Conservation (phyloP, 169 alveolate species). For the Babesia bovis region DNA sequence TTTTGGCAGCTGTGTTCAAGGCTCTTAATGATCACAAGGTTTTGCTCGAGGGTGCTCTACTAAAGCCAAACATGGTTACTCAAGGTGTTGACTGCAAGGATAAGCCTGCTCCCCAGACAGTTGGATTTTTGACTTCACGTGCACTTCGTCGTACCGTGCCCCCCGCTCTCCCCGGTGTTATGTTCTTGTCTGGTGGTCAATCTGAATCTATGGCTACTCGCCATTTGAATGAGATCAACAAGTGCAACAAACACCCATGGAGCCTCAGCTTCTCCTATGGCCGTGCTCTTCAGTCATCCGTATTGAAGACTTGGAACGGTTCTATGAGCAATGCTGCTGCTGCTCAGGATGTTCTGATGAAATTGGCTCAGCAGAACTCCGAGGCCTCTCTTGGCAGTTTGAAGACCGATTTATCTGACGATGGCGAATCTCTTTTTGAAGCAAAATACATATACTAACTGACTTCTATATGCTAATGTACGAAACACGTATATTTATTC, state of each 20-base stretch:
- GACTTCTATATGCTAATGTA: no score
- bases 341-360: slow-evolving; percentile 93
- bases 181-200: slow-evolving; percentile 99
- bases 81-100: slow-evolving; percentile 92
- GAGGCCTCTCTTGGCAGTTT: slow-evolving; percentile 94
- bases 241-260: slow-evolving; percentile 91
- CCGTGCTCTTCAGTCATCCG: slow-evolving; percentile 96
- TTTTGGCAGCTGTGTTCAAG: slow-evolving; percentile 91
- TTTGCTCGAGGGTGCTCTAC: slow-evolving; percentile 94
- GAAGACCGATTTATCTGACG: slow-evolving; percentile 76
- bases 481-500: not conserved
- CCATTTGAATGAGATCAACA: slow-evolving; percentile 94
- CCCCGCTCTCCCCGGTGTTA: slow-evolving; percentile 95
- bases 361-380: slow-evolving; percentile 94
- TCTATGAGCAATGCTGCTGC: slow-evolving; percentile 90
- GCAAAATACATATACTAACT: slow-evolving; percentile 52
- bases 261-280: slow-evolving; percentile 97
- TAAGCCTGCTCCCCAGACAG: slow-evolving; percentile 83
- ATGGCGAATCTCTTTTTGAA: slow-evolving; percentile 46
- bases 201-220: slow-evolving; percentile 96
- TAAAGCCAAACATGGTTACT: slow-evolving; percentile 99
- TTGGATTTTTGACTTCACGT: slow-evolving; percentile 93
- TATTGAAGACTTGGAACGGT: slow-evolving; percentile 96
- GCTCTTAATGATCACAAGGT: slow-evolving; percentile 92
- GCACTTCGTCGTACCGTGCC: slow-evolving; percentile 94